A percentile compares a stretch with the other conserved stretches of the same genome.
Evolutionary conservation across 2,329 filamentous ascomycete species (phyloP).

Genomic region (Mycogone perniciosa): DNA sequence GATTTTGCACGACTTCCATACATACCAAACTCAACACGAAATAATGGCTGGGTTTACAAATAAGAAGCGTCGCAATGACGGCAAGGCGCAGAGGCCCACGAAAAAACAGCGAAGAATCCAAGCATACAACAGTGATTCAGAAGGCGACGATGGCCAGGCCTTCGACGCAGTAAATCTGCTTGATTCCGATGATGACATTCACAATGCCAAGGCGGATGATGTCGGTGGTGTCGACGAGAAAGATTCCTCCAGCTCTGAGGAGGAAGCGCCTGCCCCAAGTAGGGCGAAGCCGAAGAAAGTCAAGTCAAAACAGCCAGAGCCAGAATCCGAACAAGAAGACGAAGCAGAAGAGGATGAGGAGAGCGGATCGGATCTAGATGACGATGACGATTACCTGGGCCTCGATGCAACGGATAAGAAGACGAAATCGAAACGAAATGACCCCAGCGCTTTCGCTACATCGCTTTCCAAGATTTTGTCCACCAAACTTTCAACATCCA

Average conservation of each 20-base stretch:
- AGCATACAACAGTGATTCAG: conserved; percentile 49
- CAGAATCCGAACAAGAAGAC: conserved; percentile 21
- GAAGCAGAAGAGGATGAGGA: conserved; percentile 22
- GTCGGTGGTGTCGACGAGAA: conserved; percentile 34
- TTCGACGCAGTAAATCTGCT: conserved; percentile 49
- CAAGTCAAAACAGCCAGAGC: conserved; percentile 21
- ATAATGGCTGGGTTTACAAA: conserved; percentile 29
- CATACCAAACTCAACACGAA: conserved; percentile 4
- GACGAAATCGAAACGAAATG: conserved; percentile 75
- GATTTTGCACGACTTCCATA: conserved; percentile 11
- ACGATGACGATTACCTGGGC: conserved; percentile 31
- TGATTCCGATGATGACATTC: conserved; percentile 52
- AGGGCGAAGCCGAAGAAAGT: conserved; percentile 24
- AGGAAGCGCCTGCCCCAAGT: conserved; percentile 25
- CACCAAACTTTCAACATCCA: conserved; percentile 76
- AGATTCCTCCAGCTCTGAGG: conserved; percentile 31
- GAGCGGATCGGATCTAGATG: conserved; percentile 36
- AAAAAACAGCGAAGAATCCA: conserved; percentile 49
- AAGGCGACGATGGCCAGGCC: conserved; percentile 32
- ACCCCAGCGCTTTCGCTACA: conserved; percentile 83
- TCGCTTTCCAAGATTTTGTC: conserved; percentile 90
- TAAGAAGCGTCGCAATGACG: conserved; percentile 28
- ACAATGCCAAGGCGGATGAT: conserved; percentile 47
- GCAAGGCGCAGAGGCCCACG: conserved; percentile 33
- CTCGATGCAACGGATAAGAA: conserved; percentile 30